Evolutionary conservation across 208 protist genomes (phyloP).

Genomic region (Leptomonas seymouri): DNA sequence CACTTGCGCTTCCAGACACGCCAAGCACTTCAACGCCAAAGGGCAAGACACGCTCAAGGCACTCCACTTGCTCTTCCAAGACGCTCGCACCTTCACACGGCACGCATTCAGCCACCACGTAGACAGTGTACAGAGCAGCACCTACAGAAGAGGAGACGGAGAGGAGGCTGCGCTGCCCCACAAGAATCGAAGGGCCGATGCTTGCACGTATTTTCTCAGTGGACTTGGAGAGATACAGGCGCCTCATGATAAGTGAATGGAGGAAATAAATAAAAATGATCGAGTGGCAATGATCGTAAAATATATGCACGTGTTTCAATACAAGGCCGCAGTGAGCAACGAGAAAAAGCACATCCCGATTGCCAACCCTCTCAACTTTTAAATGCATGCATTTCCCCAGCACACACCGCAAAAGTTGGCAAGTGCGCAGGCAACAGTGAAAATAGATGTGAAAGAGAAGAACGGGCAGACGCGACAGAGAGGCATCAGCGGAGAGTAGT

Average conservation of each 20-base stretch:
- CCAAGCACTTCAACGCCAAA: conserved; percentile 68
- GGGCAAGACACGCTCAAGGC: conserved; percentile 67
- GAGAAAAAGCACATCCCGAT: too few species aligned
- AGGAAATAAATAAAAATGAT: not conserved
- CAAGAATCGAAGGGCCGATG: conserved; percentile 21
- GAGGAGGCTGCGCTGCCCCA: conserved; percentile 25
- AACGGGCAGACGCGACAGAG: too few species aligned
- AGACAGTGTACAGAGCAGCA: not conserved
- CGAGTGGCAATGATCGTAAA: too few species aligned
- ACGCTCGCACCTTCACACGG: conserved; percentile 49
- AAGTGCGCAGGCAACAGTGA: too few species aligned
- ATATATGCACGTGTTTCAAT: too few species aligned
- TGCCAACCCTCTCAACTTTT: too few species aligned
- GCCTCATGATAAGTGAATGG: conserved; percentile 8
- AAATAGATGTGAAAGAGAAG: too few species aligned
- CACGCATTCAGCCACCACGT: conserved; percentile 44
- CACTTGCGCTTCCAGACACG: conserved; percentile 14
- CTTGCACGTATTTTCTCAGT: too few species aligned
- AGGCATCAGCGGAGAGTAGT: too few species aligned
- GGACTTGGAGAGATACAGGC: conserved; percentile 8
- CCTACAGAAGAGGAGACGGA: not conserved
- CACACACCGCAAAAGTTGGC: too few species aligned
- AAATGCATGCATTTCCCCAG: too few species aligned
- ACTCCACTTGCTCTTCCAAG: conserved; percentile 70
- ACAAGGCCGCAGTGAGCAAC: too few species aligned